phyloP scores from a whole-genome alignment of 305 asterid genomes.

The Fraxinus albicans region DNA sequence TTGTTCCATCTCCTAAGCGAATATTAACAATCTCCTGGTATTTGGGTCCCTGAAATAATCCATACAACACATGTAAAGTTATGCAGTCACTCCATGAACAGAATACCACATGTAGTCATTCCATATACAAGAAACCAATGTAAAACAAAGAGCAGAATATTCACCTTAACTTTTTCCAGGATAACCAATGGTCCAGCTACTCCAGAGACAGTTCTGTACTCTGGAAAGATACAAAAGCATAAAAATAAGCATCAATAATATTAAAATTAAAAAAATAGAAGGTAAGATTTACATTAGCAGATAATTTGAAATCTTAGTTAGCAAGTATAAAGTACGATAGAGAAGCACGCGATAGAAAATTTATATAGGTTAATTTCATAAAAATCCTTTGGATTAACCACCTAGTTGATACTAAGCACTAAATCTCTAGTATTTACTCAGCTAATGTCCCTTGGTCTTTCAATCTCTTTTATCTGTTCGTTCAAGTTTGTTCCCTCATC shows the following conservation, averaged over 20 bases:
- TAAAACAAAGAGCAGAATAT: conserved; percentile 14
- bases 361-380: neutral
- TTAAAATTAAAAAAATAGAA: neutral
- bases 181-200: conserved; percentile 49
- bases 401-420: neutral
- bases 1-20: conserved; percentile 94
- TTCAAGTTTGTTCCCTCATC: neutral
- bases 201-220: conserved; percentile 92
- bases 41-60: conserved; percentile 82
- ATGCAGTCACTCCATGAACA: neutral
- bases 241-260: neutral
- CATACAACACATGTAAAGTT: conserved; percentile 15
- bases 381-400: neutral
- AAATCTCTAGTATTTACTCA: neutral
- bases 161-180: conserved; percentile 96
- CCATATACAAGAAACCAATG: conserved; percentile 6
- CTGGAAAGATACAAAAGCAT: conserved; percentile 39
- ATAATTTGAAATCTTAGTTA: neutral
- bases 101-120: neutral
- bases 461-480: neutral
- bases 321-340: neutral
- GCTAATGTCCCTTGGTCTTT: neutral
- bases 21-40: conserved; percentile 96
- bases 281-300: neutral
- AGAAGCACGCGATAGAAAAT: neutral